These are phyloP conservation scores for Helianthus tuberosus DNA, from an alignment of 129 eudicot genomes.

Conservation along the genomic window DNA sequence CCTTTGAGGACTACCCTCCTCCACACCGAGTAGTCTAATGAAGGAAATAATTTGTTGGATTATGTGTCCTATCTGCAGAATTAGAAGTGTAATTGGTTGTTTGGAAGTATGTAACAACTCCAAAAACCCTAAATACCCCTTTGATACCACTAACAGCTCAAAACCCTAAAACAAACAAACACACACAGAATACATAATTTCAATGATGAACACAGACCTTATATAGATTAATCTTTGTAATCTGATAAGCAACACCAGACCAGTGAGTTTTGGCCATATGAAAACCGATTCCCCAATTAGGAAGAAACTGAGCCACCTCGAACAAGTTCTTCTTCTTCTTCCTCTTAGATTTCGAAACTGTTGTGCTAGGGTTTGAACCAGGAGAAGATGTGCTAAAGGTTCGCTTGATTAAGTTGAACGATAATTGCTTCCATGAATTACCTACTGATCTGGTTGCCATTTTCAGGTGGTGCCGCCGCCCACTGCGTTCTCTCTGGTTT, in stretches of 20 bases:
- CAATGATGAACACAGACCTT: constrained; percentile 38
- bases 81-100: background rate
- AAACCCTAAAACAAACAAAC: background rate
- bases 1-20: too few species aligned
- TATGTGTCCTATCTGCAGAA: background rate
- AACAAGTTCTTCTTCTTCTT: constrained; percentile 73
- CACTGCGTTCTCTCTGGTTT: background rate
- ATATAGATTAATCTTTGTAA: constrained; percentile 91
- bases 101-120: background rate
- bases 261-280: constrained; percentile 97
- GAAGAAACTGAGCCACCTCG: constrained; percentile 87
- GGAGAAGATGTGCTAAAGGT: constrained; percentile 22
- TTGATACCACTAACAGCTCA: background rate
- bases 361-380: constrained; percentile 30
- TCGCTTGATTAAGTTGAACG: constrained; percentile 20
- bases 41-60: too few species aligned
- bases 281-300: constrained; percentile 95
- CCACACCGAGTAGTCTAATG: too few species aligned
- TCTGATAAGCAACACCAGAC: constrained; percentile 82
- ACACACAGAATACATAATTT: background rate
- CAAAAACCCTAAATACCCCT: background rate
- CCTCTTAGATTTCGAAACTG: constrained; percentile 45
- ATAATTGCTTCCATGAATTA: constrained; percentile 32
- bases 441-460: constrained; percentile 36
- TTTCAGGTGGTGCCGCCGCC: constrained; percentile 24